A percentile compares a stretch with the other conserved stretches of the same genome.
phyloP scores from a whole-genome alignment of 2,329 filamentous ascomycete species.

The Lachnum nothofagi region DNA sequence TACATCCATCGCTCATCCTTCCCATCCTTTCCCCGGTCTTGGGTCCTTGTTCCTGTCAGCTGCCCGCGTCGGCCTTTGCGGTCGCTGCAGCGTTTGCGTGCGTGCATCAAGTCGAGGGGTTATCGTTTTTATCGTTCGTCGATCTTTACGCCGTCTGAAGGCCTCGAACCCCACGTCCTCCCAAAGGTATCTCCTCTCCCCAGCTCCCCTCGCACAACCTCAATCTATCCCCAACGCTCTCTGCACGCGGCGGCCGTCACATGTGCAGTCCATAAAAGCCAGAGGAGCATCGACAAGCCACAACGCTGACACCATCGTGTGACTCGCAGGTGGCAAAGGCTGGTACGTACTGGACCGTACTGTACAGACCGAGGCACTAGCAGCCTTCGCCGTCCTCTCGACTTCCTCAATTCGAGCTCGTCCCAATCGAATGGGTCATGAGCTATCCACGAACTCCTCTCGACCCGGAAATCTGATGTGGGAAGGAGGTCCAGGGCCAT shows the following conservation, averaged over 20 bases:
- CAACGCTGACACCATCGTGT: conserved; percentile 25
- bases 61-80: no score
- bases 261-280: conserved; percentile 9
- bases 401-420: conserved; percentile 14
- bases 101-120: no score
- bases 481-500: conserved; percentile 24
- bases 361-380: conserved; percentile 22
- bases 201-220: conserved; percentile 2
- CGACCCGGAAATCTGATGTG: conserved; percentile 27
- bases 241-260: conserved; percentile 12
- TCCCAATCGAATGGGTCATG: conserved; percentile 28
- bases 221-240: conserved; percentile 2
- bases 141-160: not conserved
- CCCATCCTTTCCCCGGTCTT: no score
- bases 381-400: conserved; percentile 17
- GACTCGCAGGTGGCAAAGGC: conserved; percentile 26
- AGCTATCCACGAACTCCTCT: conserved; percentile 22
- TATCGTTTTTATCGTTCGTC: no score
- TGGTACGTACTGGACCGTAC: not conserved
- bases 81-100: no score
- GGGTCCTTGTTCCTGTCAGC: no score
- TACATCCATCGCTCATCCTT: no score
- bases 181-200: not conserved
- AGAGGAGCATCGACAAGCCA: conserved; percentile 19
- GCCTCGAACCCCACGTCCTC: not conserved